Conservation (phyloP, 805 yeast genomes). For the Candida manassasensis region DNA sequence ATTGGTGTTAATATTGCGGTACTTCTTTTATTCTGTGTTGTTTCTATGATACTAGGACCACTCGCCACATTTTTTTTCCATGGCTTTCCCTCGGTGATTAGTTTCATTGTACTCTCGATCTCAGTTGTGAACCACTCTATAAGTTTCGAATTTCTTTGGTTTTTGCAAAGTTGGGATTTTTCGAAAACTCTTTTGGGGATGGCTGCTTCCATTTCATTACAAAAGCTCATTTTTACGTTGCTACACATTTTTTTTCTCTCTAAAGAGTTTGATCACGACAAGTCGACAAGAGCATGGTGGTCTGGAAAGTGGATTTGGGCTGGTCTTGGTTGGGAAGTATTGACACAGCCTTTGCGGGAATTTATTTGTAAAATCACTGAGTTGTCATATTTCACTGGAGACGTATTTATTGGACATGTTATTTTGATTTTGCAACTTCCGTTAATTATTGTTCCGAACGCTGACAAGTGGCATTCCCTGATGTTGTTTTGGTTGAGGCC, state of each 20-base stretch:
- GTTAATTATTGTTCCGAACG: slow-evolving; percentile 54
- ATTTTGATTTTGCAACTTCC: slow-evolving; percentile 58
- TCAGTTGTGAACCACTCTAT: slow-evolving; percentile 50
- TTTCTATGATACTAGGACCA: slow-evolving; percentile 51
- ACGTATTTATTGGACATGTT: slow-evolving; percentile 55
- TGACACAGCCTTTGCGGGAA: slow-evolving; percentile 65
- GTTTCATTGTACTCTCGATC: slow-evolving; percentile 50
- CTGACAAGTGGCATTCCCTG: slow-evolving; percentile 64
- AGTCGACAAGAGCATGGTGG: slow-evolving; percentile 58
- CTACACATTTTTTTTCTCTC: slow-evolving; percentile 49
- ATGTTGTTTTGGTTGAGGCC: slow-evolving; percentile 67
- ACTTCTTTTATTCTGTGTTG: slow-evolving; percentile 34
- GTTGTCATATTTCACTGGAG: slow-evolving; percentile 63
- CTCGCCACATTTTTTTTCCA: slow-evolving; percentile 38
- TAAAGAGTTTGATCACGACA: slow-evolving; percentile 58
- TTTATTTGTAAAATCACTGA: slow-evolving; percentile 59
- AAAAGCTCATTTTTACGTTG: slow-evolving; percentile 51
- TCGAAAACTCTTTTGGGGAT: slow-evolving; percentile 57
- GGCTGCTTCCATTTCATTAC: slow-evolving; percentile 51
- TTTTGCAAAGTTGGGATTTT: slow-evolving; percentile 64
- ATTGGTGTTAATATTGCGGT: slow-evolving; percentile 39
- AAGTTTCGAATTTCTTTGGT: slow-evolving; percentile 60
- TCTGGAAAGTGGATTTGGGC: slow-evolving; percentile 66
- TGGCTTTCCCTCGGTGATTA: slow-evolving; percentile 47
- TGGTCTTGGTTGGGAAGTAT: slow-evolving; percentile 55